Percentiles rank a stretch among this genome's conserved stretches.
These are phyloP conservation scores for Sutorius australiensis DNA, from an alignment of 768 basidiomycete species.

Conservation along the genomic window DNA sequence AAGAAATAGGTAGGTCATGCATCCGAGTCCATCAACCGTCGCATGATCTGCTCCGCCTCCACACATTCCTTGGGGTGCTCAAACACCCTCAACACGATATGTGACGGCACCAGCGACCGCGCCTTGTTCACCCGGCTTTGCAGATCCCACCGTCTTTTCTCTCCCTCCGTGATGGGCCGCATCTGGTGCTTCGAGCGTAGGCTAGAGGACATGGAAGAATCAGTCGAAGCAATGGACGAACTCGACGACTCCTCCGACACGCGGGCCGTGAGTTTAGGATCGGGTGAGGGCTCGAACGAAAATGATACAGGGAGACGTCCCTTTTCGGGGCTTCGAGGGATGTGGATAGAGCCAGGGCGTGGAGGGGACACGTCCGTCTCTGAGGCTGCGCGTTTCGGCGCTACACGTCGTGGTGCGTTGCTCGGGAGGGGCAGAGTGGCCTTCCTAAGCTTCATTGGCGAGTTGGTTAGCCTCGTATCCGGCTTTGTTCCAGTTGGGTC, in stretches of 20 bases:
- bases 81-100: slow-evolving; percentile 63
- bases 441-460: slow-evolving; percentile 5
- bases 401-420: not conserved
- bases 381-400: slow-evolving; percentile 18
- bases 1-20: not conserved
- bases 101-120: slow-evolving; percentile 51
- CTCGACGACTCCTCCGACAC: slow-evolving; percentile 27
- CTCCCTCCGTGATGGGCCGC: slow-evolving; percentile 44
- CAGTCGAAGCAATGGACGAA: slow-evolving; percentile 15
- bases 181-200: slow-evolving; percentile 4
- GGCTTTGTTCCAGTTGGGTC: slow-evolving; percentile 57
- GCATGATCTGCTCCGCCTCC: slow-evolving; percentile 50
- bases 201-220: slow-evolving; percentile 22
- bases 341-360: slow-evolving; percentile 6
- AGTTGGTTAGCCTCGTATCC: not conserved
- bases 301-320: slow-evolving; percentile 10
- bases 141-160: slow-evolving; percentile 53
- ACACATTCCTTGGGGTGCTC: slow-evolving; percentile 64
- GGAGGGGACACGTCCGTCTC: slow-evolving; percentile 15
- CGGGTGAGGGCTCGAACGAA: slow-evolving; percentile 13
- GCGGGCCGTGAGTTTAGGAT: slow-evolving; percentile 2
- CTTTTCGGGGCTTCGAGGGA: slow-evolving; percentile 13
- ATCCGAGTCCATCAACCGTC: slow-evolving; percentile 1
- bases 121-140: slow-evolving; percentile 65
- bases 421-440: slow-evolving; percentile 5